These are phyloP conservation scores for Mytilinidion resinicola DNA, from an alignment of 495 filamentous ascomycete genomes.

Conservation along the genomic window DNA sequence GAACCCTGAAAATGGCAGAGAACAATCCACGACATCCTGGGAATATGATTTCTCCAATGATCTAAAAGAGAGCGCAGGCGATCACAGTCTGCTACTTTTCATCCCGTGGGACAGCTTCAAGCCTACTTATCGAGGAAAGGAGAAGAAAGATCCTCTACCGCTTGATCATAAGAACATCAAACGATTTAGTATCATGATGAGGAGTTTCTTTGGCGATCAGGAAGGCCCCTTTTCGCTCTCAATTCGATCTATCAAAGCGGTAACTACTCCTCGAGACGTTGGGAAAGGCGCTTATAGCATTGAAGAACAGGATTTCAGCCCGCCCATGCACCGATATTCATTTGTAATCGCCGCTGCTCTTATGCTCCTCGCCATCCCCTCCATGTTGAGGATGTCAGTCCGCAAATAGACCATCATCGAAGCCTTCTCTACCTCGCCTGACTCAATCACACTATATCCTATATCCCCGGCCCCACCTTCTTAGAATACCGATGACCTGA, in stretches of 20 bases:
- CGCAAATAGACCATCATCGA: too few relatives aligned
- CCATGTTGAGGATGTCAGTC: too few relatives aligned
- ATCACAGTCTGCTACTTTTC: conserved; percentile 34
- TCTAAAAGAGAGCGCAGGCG: conserved; percentile 11
- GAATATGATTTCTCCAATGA: conserved; percentile 47
- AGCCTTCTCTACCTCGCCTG: too few relatives aligned
- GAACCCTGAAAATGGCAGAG: conserved; percentile 51
- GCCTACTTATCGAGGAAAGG: conserved; percentile 65
- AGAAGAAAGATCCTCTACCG: conserved; percentile 47
- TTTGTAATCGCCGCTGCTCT: too few relatives aligned
- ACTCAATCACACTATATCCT: too few relatives aligned
- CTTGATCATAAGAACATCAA: conserved; percentile 55
- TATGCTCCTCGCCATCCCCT: too few relatives aligned
- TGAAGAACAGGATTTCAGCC: too few relatives aligned
- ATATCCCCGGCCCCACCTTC: too few relatives aligned
- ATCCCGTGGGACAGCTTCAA: conserved; percentile 57
- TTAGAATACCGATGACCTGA: too few relatives aligned
- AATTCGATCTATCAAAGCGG: conserved; percentile 46
- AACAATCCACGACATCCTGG: conserved; percentile 55
- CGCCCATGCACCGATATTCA: too few relatives aligned
- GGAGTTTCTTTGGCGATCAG: conserved; percentile 72
- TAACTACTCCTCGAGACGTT: conserved; percentile 10
- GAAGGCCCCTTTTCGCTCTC: conserved; percentile 59
- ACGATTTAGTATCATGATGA: conserved; percentile 66
- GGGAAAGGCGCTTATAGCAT: not conserved